Evolutionary conservation across 1,284 basidiomycete species (phyloP), one percentile per base, ranked within the genome.

Genomic region (Sporisorium graminicola): DNA sequence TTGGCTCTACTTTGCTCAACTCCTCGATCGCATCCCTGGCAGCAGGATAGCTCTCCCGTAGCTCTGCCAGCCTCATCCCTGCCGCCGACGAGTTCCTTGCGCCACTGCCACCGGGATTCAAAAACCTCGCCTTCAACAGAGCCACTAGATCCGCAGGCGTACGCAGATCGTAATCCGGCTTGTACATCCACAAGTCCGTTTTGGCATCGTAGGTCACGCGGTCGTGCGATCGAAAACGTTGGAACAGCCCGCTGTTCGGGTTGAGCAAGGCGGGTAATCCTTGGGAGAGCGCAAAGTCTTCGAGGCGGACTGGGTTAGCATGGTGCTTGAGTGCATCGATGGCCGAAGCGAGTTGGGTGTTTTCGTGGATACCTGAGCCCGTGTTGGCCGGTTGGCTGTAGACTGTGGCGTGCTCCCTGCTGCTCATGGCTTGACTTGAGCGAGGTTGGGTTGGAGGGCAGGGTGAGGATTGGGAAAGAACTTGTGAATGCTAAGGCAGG

Each of bases 1-100:
- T 62, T 0, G 83, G 83, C 51, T 80, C 58, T 3, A 69, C 73
- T 42, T 78, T 80, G n/a, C 57, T 58, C 22, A 82, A 58, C 53
- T 83, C 80, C 40, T 84, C 82, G 31, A 85, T 58, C 12, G 74
- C 81, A 24, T 83, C 79, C 22, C 71, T 76, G 2, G 94, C 92
- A 71, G 93, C 92, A 75, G 93, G 92, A 92, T 94, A 96, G 20
- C 92, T 92, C 82, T 95, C 94, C 79, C 94, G 93, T 46, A 96
- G 87, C 2, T 91, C 89, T 12, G 92, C 90, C 18, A 95, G 90
- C n/a, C 92, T 90, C 63, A 96, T 90, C 0, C 94, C 94, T 5
- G 77, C 77, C 9, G 78, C 72, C 3, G 71, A 72, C 0, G 77
- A 65, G 27, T 64, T 66, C 5, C 71, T 54, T 7, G 65, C 70